A percentile compares a stretch with the other conserved stretches of the same genome.
These are phyloP conservation scores for Pseudogymnoascus verrucosus DNA, from an alignment of 2,329 filamentous ascomycete genomes.

Conservation along the genomic window DNA sequence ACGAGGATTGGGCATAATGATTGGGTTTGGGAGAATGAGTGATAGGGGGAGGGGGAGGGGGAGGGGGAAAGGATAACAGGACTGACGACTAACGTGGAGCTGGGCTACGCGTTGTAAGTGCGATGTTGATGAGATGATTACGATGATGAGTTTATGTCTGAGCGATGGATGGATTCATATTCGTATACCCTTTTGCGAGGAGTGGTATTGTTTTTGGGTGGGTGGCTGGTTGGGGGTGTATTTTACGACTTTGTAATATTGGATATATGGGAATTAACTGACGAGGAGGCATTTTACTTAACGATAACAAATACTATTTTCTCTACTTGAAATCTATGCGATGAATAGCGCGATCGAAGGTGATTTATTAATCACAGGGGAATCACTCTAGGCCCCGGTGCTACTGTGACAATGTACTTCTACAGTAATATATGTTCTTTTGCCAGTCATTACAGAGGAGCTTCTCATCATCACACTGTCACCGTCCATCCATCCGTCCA, in stretches of 20 bases:
- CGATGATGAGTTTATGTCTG: conserved; percentile 5
- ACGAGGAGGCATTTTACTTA: neutral
- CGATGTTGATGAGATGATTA: conserved; percentile 2
- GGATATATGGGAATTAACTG: neutral
- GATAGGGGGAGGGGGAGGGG: neutral
- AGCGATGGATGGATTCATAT: conserved; percentile 3
- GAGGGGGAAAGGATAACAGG: neutral
- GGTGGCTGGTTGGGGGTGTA: neutral
- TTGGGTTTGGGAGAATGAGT: conserved; percentile 44
- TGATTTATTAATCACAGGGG: neutral
- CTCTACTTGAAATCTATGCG: neutral
- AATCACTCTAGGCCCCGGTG: neutral
- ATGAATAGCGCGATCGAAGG: neutral
- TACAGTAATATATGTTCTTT: conserved; percentile 5
- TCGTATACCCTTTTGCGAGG: conserved; percentile 1
- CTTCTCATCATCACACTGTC: neutral
- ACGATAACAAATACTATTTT: conserved; percentile 1
- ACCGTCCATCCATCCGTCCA: neutral
- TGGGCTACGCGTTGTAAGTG: neutral
- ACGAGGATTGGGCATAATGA: conserved; percentile 54
- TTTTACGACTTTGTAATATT: conserved; percentile 6
- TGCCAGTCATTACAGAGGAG: neutral
- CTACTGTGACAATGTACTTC: neutral
- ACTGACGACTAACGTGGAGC: neutral
- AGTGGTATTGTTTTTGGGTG: neutral